These are phyloP conservation scores for Solanum chiquidenum DNA, from an alignment of 257 asterid genomes.

Conservation along the genomic window DNA sequence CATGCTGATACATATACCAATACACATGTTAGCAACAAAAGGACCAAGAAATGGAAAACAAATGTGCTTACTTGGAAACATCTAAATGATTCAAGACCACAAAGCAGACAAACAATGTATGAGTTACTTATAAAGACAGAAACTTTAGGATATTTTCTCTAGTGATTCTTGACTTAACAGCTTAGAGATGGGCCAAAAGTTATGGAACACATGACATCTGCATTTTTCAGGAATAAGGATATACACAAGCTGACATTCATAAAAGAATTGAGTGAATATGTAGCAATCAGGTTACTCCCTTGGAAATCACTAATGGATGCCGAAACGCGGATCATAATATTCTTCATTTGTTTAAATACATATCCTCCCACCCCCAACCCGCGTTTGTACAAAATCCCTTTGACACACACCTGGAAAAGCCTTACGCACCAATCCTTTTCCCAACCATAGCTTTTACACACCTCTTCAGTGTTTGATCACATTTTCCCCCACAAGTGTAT, in stretches of 20 bases:
- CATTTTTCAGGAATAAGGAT: neutral
- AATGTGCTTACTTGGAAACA: neutral
- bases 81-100: neutral
- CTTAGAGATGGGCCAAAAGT: neutral
- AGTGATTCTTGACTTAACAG: neutral
- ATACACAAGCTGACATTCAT: neutral
- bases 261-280: neutral
- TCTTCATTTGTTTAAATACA: neutral
- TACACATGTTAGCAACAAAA: neutral
- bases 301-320: neutral
- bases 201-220: neutral
- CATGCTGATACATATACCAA: neutral
- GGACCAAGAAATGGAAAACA: neutral
- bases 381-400: neutral
- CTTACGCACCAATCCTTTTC: neutral
- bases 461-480: neutral
- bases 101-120: neutral
- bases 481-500: neutral
- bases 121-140: neutral
- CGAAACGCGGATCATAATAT: neutral
- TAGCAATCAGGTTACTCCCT: neutral
- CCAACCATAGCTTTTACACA: neutral
- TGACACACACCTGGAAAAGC: neutral
- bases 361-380: neutral
- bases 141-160: neutral